These are phyloP conservation scores for Cyberlindnera nakhonratchasimensis DNA, from an alignment of 805 yeast species.

Conservation along the genomic window DNA sequence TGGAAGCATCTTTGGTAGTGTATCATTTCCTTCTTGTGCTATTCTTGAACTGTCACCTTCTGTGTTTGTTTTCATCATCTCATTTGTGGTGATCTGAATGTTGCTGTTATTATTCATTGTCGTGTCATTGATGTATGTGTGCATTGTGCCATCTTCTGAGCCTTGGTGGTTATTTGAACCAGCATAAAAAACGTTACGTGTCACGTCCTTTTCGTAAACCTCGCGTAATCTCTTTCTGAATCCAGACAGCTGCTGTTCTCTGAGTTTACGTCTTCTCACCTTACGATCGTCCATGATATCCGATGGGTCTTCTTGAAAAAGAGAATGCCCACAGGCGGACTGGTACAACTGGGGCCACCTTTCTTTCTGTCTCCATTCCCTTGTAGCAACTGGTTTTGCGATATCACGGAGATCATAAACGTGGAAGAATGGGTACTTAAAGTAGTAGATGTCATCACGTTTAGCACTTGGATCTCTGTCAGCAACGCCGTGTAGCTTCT, in stretches of 20 bases:
- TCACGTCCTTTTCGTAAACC: conserved; percentile 13
- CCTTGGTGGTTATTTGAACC: conserved; percentile 10
- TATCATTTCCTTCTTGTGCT: background rate
- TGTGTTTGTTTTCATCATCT: conserved; percentile 1
- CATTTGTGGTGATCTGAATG: background rate
- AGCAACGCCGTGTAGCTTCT: conserved; percentile 78
- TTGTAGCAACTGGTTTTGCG: conserved; percentile 73
- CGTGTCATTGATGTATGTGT: conserved; percentile 3
- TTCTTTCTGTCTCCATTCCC: conserved; percentile 66
- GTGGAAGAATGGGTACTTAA: conserved; percentile 69
- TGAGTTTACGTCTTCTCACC: conserved; percentile 30
- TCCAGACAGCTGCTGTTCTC: conserved; percentile 32
- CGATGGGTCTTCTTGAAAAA: conserved; percentile 65
- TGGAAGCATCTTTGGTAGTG: conserved; percentile 19
- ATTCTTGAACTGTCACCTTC: background rate
- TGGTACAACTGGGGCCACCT: conserved; percentile 57
- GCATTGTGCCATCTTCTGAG: conserved; percentile 11
- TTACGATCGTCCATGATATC: conserved; percentile 38
- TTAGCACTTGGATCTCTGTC: conserved; percentile 86
- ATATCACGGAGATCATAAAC: conserved; percentile 78
- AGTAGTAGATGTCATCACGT: conserved; percentile 80
- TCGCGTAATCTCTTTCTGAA: conserved; percentile 36
- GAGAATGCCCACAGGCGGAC: conserved; percentile 68
- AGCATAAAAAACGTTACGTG: background rate
- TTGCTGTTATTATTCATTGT: background rate